Percentiles rank a stretch among this genome's conserved stretches.
phyloP scores from a whole-genome alignment of 192 early-diverging fungal genomes.

The Fimicolochytrium jonesii region DNA sequence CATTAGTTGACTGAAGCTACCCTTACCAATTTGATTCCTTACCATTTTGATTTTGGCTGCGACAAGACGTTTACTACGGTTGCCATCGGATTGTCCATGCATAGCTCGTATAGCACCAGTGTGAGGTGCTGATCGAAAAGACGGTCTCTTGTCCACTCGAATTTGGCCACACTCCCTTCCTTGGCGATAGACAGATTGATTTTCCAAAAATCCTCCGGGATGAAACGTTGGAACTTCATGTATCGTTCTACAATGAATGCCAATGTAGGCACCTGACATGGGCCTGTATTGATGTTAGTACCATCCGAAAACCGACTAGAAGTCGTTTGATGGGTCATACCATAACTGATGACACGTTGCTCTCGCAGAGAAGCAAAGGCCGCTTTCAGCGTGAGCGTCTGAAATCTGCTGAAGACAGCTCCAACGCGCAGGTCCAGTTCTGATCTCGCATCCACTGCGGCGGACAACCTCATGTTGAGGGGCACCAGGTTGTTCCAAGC shows the following conservation, averaged over 20 bases:
- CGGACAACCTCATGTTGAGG: slow-evolving; percentile 70
- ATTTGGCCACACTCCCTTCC: slow-evolving; percentile 49
- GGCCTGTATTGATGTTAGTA: slow-evolving; percentile 42
- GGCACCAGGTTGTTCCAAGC: slow-evolving; percentile 69
- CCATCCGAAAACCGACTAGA: neutral
- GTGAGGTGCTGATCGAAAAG: slow-evolving; percentile 75
- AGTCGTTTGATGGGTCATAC: slow-evolving; percentile 32
- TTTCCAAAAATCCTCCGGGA: slow-evolving; percentile 89
- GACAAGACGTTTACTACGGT: slow-evolving; percentile 53
- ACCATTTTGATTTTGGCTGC: slow-evolving; percentile 80
- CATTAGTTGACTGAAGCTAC: neutral
- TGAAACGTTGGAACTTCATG: slow-evolving; percentile 68
- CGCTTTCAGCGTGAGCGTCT: slow-evolving; percentile 65
- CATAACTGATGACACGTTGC: slow-evolving; percentile 74
- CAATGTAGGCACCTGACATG: slow-evolving; percentile 95
- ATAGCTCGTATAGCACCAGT: slow-evolving; percentile 69
- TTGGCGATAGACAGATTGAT: slow-evolving; percentile 55
- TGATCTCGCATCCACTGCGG: slow-evolving; percentile 75
- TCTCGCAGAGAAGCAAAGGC: slow-evolving; percentile 52
- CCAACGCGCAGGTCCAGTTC: slow-evolving; percentile 94
- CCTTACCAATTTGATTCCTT: neutral
- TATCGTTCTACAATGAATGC: slow-evolving; percentile 93
- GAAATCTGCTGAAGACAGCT: slow-evolving; percentile 88
- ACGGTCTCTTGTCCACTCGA: slow-evolving; percentile 69
- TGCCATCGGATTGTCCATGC: slow-evolving; percentile 57